Evolutionary conservation across 345 rosid species (phyloP), one percentile per base, ranked within the genome.

Genomic region (Dipteronia dyeriana): DNA sequence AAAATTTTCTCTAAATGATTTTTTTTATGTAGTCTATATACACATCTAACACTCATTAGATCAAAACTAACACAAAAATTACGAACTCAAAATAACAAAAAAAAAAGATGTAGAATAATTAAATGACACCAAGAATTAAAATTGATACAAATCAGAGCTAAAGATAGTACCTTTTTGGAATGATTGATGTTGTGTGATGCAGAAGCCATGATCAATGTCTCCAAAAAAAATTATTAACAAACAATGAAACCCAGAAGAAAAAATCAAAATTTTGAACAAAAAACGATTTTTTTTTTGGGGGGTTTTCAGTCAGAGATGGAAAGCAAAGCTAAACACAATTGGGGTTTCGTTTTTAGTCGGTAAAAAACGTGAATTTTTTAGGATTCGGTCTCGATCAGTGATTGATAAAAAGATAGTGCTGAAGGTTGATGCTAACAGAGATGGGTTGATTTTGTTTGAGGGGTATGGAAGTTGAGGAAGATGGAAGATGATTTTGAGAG

Each of bases 131-230:
- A n/a, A 49, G 4, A 14, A 12, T 13, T 13, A 49, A 49, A 56
- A 16, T 56, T 54, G 17, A 54, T 3, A 23, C 3, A 23, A 73
- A 34, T 60, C 49, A 65, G n/a, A 39, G 38, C 26, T 9, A 68
- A 41, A 7, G n/a, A 5, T 5, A 7, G 4, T 80, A 84, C 94
- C 91, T 89, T 89, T 29, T 79, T 91, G 23, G 92, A 87, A 76
- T 85, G 92, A 79, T 62, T 86, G 89, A 91, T 84, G 78, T 87
- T 71, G 60, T 79, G 91, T 54, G 87, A 86, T 41, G 90, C 92
- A 78, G 82, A 90, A 65, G 87, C 84, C 94, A 91, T 88, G 82
- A 79, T 68, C 68, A 38, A 19, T 26, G 57, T 70, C 75, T 53
- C 66, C 74, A 74, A 70, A 29, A 38, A 71, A 20, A 76, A 17